Evolutionary conservation across 177 flowering plant species (phyloP).

Genomic region (Vitis hybrid): DNA sequence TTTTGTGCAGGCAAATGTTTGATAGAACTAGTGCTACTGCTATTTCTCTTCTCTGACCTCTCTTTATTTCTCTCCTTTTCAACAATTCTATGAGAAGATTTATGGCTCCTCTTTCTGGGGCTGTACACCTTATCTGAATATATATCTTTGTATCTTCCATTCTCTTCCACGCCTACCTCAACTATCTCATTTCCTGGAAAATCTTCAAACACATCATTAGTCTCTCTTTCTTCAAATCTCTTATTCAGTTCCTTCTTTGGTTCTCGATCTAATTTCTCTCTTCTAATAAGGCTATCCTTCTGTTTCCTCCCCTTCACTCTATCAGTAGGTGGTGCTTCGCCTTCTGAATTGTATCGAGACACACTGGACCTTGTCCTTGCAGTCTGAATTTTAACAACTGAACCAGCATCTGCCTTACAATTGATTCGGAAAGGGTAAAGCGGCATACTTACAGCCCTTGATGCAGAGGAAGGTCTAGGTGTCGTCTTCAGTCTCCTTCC

Average conservation of each 20-base stretch:
- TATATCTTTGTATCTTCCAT: slow-evolving; percentile 13
- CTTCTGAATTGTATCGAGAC: slow-evolving; percentile 20
- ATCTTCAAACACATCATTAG: slow-evolving; percentile 16
- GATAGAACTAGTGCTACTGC: slow-evolving; percentile 10
- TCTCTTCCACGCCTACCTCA: slow-evolving; percentile 23
- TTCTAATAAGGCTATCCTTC: slow-evolving; percentile 22
- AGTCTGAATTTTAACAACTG: slow-evolving; percentile 24
- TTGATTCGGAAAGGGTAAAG: slow-evolving; percentile 15
- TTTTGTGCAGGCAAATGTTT: slow-evolving; percentile 13
- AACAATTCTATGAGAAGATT: slow-evolving; percentile 4
- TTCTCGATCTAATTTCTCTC: slow-evolving; percentile 8
- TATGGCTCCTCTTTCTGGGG: slow-evolving; percentile 19
- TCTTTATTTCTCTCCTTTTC: slow-evolving; percentile 18
- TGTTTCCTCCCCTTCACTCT: slow-evolving; percentile 18
- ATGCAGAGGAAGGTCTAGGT: slow-evolving; percentile 28
- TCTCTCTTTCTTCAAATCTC: slow-evolving; percentile 17
- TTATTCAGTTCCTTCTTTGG: slow-evolving; percentile 17
- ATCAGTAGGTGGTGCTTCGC: slow-evolving; percentile 20
- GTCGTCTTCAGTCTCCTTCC: slow-evolving; percentile 31
- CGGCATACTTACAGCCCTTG: slow-evolving; percentile 27
- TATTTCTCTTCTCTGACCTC: slow-evolving; percentile 18
- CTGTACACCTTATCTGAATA: slow-evolving; percentile 14
- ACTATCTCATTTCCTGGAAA: slow-evolving; percentile 23
- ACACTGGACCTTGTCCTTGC: slow-evolving; percentile 50
- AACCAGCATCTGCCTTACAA: slow-evolving; percentile 21